Evolutionary conservation across 1,284 basidiomycete species (phyloP).

Genomic region (Psilocybe mexicana): DNA sequence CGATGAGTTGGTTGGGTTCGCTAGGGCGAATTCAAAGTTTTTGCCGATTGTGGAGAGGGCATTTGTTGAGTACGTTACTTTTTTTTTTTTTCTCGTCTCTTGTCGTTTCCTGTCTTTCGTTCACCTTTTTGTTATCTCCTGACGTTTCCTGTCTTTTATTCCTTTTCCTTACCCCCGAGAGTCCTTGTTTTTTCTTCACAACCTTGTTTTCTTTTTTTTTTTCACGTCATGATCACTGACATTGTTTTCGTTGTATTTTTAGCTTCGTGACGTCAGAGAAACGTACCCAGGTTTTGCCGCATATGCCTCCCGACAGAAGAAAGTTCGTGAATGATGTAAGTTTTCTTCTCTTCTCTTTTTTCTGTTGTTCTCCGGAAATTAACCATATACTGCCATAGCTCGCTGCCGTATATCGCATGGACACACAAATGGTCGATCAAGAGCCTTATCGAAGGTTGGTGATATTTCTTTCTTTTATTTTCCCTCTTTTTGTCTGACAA

Average conservation of each 20-base stretch:
- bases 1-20: conserved; percentile 64
- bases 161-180: too few species aligned
- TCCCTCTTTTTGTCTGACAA: neutral
- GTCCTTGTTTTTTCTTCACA: too few species aligned
- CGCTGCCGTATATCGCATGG: conserved; percentile 77
- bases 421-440: conserved; percentile 81
- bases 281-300: conserved; percentile 74
- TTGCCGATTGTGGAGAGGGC: conserved; percentile 74
- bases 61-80: conserved; percentile 66
- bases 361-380: neutral
- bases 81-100: neutral
- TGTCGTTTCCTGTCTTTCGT: neutral
- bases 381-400: conserved; percentile 41
- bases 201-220: too few species aligned
- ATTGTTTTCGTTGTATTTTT: too few species aligned
- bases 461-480: conserved; percentile 1
- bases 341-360: conserved; percentile 9
- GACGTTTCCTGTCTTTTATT: neutral
- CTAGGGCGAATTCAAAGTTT: conserved; percentile 65
- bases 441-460: conserved; percentile 65
- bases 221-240: too few species aligned
- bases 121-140: neutral
- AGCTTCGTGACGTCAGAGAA: conserved; percentile 73
- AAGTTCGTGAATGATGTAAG: conserved; percentile 78
- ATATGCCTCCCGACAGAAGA: conserved; percentile 77